Percentiles rank a stretch among this genome's conserved stretches.
Evolutionary conservation across 108 stramenopile genomes (phyloP).

Genomic region (Chaetoceros tenuissimus): DNA sequence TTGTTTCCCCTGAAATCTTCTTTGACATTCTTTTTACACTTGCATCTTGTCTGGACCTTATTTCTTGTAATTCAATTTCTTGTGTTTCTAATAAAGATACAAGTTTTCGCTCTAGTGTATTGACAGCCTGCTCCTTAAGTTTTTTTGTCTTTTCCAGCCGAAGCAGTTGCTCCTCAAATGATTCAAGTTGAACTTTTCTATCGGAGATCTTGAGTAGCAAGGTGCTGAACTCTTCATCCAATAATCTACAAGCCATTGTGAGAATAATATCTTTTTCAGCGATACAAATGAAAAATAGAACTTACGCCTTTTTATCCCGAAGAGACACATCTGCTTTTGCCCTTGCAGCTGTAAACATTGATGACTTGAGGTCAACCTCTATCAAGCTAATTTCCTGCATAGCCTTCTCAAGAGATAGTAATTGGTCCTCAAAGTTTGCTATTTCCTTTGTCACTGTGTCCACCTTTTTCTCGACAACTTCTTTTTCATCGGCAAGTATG

Average conservation of each 20-base stretch:
- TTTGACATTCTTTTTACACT: constrained; percentile 39
- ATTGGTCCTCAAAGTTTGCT: constrained; percentile 65
- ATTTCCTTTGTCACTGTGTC: constrained; percentile 67
- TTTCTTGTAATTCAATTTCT: constrained; percentile 66
- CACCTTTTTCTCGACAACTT: constrained; percentile 65
- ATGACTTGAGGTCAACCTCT: constrained; percentile 39
- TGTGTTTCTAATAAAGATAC: constrained; percentile 88
- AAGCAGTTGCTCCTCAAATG: constrained; percentile 46
- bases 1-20: neutral
- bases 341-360: constrained; percentile 43
- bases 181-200: constrained; percentile 60
- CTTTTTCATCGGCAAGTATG: constrained; percentile 75
- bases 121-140: constrained; percentile 72
- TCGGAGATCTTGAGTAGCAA: constrained; percentile 79
- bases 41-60: constrained; percentile 59
- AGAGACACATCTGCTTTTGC: constrained; percentile 33
- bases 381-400: constrained; percentile 69
- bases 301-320: constrained; percentile 53
- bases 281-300: neutral
- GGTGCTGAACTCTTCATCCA: constrained; percentile 78
- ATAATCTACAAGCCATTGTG: constrained; percentile 20
- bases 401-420: constrained; percentile 65
- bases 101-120: constrained; percentile 73
- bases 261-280: neutral
- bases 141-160: constrained; percentile 53